Base-by-base conservation (phyloP, 345 rosid genomes). In the Gossypium longicalyx region DNA sequence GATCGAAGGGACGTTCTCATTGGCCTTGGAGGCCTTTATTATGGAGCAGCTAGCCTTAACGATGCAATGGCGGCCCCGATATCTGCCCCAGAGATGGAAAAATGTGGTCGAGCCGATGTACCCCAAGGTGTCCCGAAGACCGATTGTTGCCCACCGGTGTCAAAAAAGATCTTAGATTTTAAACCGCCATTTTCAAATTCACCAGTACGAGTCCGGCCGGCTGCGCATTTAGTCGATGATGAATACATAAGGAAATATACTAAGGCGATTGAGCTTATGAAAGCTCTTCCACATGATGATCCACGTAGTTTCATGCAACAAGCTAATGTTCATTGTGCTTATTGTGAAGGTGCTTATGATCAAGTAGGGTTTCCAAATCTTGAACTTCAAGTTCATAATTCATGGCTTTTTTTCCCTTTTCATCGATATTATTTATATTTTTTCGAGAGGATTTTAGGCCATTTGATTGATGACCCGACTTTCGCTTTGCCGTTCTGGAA, bases 401-500 rank as follows among this genome's bases (percentile, higher is more conserved):
- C 85, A 0, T 86, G 91, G 93, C 86, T 89, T 9, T 89, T 89
- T 78, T 87, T 81, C 67, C 93, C 93, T 3, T 89, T 80, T 67
- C 93, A 86, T 51, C 80, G 91, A 67, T 81, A 73, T 66, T 89
- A 87, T 66, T 82, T 87, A 2, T 77, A 89, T 75, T 89, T 86
- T 76, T 72, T 64, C 23, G 91, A 89, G 78, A 87, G 69, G 72
- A 89, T 86, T 22, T 75, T 87, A 25, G 93, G 87, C 1, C 85
- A 82, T 41, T 67, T 89, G 54, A 87, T 89, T 7, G 83, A 72
- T 51, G 93, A 87, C 64, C 89, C 89, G 2, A 83, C 82, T 29
- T 89, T 89, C 27, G 85, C 85, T 20, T 51, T 87, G 78, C 90
- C 93, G 0, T 89, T 73, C 17, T 87, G 93, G 93, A 89, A 87